Evolutionary conservation across 768 basidiomycete species (phyloP).

Genomic region (Chalciporus sphaerocephalus): DNA sequence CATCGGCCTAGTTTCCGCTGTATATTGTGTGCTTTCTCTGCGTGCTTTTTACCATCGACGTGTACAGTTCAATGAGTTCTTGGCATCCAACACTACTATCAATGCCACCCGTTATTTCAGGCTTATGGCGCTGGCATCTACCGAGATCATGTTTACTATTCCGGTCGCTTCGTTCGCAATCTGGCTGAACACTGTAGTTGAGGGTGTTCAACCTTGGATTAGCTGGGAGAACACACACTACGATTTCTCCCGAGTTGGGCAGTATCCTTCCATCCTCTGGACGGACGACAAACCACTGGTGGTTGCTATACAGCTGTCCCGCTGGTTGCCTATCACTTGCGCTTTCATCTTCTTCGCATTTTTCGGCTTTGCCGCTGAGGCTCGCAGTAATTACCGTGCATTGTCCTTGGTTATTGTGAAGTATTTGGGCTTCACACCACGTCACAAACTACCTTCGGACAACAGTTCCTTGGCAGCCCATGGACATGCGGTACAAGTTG

Average conservation of each 20-base stretch:
- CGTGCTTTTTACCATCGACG: conserved; percentile 29
- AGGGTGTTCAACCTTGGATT: conserved; percentile 36
- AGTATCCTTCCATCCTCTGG: conserved; percentile 42
- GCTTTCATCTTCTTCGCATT: conserved; percentile 61
- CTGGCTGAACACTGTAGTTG: conserved; percentile 30
- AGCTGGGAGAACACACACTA: conserved; percentile 42
- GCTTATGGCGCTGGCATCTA: conserved; percentile 51
- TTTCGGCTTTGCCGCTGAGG: conserved; percentile 70
- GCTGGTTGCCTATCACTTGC: conserved; percentile 47
- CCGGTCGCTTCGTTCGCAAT: conserved; percentile 35
- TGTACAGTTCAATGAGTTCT: conserved; percentile 33
- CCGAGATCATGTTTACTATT: conserved; percentile 41
- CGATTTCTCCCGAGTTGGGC: conserved; percentile 34
- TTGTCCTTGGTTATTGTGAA: no score
- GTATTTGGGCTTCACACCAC: no score
- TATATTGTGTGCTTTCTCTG: conserved; percentile 32
- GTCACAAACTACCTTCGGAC: no score
- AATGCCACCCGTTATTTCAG: conserved; percentile 57
- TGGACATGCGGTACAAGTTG: no score
- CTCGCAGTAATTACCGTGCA: conserved; percentile 49
- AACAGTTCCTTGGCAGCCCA: no score
- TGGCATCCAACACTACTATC: conserved; percentile 38
- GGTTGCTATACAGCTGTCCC: conserved; percentile 36
- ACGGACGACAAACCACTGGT: conserved; percentile 16
- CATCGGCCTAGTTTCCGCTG: conserved; percentile 37